Evolutionary conservation across 2,329 filamentous ascomycete species (phyloP).

Genomic region (Fusarium sp.): DNA sequence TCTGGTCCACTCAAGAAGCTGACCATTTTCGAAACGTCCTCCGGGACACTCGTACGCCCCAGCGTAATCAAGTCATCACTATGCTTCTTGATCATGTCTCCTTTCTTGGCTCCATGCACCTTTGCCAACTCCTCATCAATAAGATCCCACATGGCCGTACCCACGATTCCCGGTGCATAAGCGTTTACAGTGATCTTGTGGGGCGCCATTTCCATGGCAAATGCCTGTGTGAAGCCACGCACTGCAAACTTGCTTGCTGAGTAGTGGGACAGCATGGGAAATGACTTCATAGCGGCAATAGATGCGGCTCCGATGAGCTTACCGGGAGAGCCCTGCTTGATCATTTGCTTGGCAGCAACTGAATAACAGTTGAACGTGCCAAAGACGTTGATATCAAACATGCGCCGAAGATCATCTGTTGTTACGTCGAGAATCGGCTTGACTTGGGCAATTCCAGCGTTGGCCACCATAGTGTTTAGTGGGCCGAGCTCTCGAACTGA

Average conservation of each 20-base stretch:
- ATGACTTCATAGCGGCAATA: slow-evolving; percentile 71
- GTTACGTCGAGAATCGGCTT: slow-evolving; percentile 67
- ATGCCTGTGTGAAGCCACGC: slow-evolving; percentile 73
- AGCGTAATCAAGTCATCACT: slow-evolving; percentile 66
- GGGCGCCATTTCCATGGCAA: slow-evolving; percentile 73
- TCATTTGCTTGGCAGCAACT: slow-evolving; percentile 73
- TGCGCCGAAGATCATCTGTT: slow-evolving; percentile 66
- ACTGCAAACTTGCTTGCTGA: slow-evolving; percentile 75
- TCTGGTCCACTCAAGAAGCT: slow-evolving; percentile 70
- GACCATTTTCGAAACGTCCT: slow-evolving; percentile 74
- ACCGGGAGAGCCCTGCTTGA: slow-evolving; percentile 65
- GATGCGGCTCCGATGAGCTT: slow-evolving; percentile 67
- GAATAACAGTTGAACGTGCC: slow-evolving; percentile 75
- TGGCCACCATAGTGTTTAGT: slow-evolving; percentile 63
- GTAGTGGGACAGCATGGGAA: slow-evolving; percentile 71
- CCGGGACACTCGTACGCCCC: slow-evolving; percentile 68
- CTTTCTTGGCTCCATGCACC: slow-evolving; percentile 62
- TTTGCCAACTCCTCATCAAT: slow-evolving; percentile 67
- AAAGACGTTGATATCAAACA: slow-evolving; percentile 74
- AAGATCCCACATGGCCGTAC: slow-evolving; percentile 75
- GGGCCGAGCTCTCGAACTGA: slow-evolving; percentile 67
- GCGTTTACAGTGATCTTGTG: slow-evolving; percentile 75
- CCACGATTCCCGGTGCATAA: slow-evolving; percentile 76
- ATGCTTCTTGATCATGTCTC: slow-evolving; percentile 67
- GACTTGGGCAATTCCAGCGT: slow-evolving; percentile 72